Evolutionary conservation across 306 rosid species (phyloP), one percentile per base, ranked within the genome.

Genomic region (Notholithocarpus densiflorus): DNA sequence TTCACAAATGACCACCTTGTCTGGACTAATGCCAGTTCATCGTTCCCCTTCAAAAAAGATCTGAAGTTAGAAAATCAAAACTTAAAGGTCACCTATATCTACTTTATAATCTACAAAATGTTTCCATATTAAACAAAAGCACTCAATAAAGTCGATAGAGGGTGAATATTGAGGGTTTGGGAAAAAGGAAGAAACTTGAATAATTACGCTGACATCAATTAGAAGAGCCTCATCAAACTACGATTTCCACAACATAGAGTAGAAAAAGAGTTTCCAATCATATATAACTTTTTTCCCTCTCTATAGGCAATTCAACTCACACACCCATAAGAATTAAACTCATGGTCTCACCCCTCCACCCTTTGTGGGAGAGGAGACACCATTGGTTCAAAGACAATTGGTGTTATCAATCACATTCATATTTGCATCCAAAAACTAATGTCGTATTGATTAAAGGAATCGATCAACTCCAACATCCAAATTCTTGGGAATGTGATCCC

Each of bases 1-100:
- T 95, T 95, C 66, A 95, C 99, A 74, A 95, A 95, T 56, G 96
- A 79, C 99, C 99, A 95, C 83, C 98, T 93, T 72, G 99, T 83
- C 83, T 95, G 98, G 77, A 95, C 98, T 86, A 95, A 82, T 64
- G 93, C 98, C 83, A 95, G 88, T 86, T 95, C 98, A 86, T 95
- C 97, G 80, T 87, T 91, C 55, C 98, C 99, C 99, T 95, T 74
- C 79, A 75, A 23, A 82, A 64, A 23, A 53, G 40, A 83, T 11
- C 15, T 34, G n/a, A 27, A 20, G 81, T 82, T 20, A 83, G 72
- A 68, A 57, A 80, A 73, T 34, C 31, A 53, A 52, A 77, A 17
- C 6, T 31, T 15, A 20, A 11, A 20, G 14, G 60, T 40, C 71
- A 75, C 57, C 71, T 4, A 20, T 13, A 7, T 34, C 24, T 40